Percentiles rank a stretch among this genome's conserved stretches.
Conservation (phyloP, 2,329 filamentous ascomycete species). For the Stagonosporopsis vannaccii region DNA sequence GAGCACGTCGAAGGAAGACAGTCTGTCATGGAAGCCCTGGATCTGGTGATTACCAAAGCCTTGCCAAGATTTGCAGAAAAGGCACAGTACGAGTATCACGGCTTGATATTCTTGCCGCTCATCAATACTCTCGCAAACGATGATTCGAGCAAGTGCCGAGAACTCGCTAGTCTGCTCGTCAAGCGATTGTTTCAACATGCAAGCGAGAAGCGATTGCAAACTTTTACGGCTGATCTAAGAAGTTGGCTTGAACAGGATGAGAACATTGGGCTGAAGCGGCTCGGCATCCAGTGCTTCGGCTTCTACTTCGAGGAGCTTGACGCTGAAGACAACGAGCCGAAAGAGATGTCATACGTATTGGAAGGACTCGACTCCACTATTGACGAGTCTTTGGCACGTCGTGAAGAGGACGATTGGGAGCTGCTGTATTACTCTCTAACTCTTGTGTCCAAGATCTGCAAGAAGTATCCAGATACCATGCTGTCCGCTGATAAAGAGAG, state of each 20-base stretch:
- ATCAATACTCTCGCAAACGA: constrained; percentile 89
- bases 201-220: constrained; percentile 73
- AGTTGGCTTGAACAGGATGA: constrained; percentile 79
- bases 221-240: constrained; percentile 74
- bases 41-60: constrained; percentile 82
- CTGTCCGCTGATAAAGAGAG: constrained; percentile 66
- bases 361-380: constrained; percentile 60
- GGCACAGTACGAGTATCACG: constrained; percentile 80
- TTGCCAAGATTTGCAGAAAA: constrained; percentile 63
- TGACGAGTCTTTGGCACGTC: constrained; percentile 58
- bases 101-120: constrained; percentile 83
- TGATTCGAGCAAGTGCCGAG: constrained; percentile 82
- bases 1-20: constrained; percentile 86
- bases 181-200: constrained; percentile 82
- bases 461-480: constrained; percentile 69
- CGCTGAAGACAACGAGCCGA: constrained; percentile 63
- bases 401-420: constrained; percentile 70
- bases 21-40: constrained; percentile 91
- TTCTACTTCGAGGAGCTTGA: constrained; percentile 75
- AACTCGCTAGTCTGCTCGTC: constrained; percentile 80
- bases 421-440: constrained; percentile 77
- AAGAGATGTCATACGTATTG: constrained; percentile 70
- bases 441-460: constrained; percentile 71
- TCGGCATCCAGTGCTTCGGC: constrained; percentile 81
- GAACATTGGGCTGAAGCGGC: constrained; percentile 72